These are phyloP conservation scores for Ogataea angusta DNA, from an alignment of 805 yeast species.

Conservation along the genomic window DNA sequence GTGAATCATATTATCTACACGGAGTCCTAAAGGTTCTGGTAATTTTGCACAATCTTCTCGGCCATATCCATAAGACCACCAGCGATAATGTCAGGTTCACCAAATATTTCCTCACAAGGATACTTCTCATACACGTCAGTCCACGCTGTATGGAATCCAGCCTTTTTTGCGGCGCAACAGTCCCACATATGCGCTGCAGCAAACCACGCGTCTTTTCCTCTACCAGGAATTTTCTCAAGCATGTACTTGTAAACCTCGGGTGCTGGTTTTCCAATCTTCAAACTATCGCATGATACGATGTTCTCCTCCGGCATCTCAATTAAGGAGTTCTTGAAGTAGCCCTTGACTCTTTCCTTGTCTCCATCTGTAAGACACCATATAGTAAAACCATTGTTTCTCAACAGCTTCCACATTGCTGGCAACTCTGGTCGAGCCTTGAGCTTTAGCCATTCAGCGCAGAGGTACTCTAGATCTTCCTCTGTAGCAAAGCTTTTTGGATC, in stretches of 20 bases:
- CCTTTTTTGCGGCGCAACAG: slow-evolving; percentile 31
- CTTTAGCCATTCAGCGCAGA: slow-evolving; percentile 25
- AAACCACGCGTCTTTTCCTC: slow-evolving; percentile 31
- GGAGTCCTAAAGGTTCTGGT: not conserved
- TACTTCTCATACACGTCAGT: slow-evolving; percentile 29
- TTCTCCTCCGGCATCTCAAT: slow-evolving; percentile 30
- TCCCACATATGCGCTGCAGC: slow-evolving; percentile 36
- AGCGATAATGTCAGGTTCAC: slow-evolving; percentile 30
- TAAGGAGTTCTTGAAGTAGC: slow-evolving; percentile 27
- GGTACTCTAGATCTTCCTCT: slow-evolving; percentile 27
- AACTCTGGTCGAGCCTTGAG: slow-evolving; percentile 30
- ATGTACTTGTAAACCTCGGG: slow-evolving; percentile 28
- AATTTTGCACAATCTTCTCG: slow-evolving; percentile 3
- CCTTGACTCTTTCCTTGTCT: slow-evolving; percentile 26
- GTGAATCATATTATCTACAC: no score
- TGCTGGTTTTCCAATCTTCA: slow-evolving; percentile 32
- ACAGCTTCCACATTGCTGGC: slow-evolving; percentile 26
- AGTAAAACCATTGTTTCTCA: slow-evolving; percentile 31
- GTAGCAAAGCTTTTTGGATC: slow-evolving; percentile 28
- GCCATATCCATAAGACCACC: slow-evolving; percentile 31
- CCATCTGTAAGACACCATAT: slow-evolving; percentile 33
- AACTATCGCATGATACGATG: slow-evolving; percentile 30
- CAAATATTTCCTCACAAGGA: slow-evolving; percentile 31
- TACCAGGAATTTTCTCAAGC: slow-evolving; percentile 24
- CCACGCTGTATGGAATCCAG: slow-evolving; percentile 33